phyloP scores from a whole-genome alignment of 164 flowering plant genomes.

The Echeveria elegans region DNA sequence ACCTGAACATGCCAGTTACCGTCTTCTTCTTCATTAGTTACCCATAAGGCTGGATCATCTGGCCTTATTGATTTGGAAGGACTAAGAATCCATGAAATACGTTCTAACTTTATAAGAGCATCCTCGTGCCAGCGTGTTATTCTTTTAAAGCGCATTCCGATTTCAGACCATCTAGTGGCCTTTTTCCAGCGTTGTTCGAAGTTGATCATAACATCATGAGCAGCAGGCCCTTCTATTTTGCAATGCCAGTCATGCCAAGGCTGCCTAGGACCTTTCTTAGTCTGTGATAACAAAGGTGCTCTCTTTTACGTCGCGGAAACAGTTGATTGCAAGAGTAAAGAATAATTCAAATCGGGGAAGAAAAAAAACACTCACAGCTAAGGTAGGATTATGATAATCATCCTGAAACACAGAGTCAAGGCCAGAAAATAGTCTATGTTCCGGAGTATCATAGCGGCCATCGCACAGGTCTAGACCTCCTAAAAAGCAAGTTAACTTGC shows the following conservation, averaged over 20 bases:
- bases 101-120: slow-evolving; percentile 47
- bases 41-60: slow-evolving; percentile 51
- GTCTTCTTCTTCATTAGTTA: slow-evolving; percentile 38
- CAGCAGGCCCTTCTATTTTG: slow-evolving; percentile 76
- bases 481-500: slow-evolving; percentile 52
- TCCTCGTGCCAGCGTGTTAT: slow-evolving; percentile 59
- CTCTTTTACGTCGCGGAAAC: not conserved
- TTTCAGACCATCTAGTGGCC: slow-evolving; percentile 52
- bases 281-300: not conserved
- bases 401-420: slow-evolving; percentile 46
- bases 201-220: slow-evolving; percentile 61
- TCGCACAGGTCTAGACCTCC: slow-evolving; percentile 78
- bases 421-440: slow-evolving; percentile 46
- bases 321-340: not conserved
- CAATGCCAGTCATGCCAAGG: slow-evolving; percentile 83
- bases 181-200: slow-evolving; percentile 78
- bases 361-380: slow-evolving; percentile 33
- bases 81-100: slow-evolving; percentile 60
- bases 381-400: slow-evolving; percentile 62
- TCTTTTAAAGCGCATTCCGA: slow-evolving; percentile 37
- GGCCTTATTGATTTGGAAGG: slow-evolving; percentile 32
- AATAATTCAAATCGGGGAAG: not conserved
- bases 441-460: slow-evolving; percentile 76
- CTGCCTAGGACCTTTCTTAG: slow-evolving; percentile 47
- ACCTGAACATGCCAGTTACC: slow-evolving; percentile 78